A percentile compares a stretch with the other conserved stretches of the same genome.
Evolutionary conservation across 2,329 filamentous ascomycete species (phyloP).

Genomic region (Trichoderma koningii): DNA sequence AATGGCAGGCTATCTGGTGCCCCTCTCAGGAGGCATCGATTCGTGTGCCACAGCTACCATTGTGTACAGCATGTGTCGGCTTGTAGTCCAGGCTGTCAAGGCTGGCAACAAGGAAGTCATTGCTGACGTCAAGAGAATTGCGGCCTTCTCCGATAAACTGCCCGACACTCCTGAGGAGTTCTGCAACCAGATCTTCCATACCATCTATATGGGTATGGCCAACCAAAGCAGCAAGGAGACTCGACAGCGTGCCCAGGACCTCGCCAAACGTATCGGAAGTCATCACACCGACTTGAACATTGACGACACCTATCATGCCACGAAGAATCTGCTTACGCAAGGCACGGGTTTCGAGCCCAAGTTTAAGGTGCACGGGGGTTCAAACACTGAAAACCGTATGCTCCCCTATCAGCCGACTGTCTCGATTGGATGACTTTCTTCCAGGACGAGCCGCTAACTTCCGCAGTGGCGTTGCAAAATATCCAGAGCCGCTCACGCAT

Average conservation of each 20-base stretch:
- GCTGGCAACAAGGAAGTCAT: constrained; percentile 35
- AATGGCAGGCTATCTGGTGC: constrained; percentile 57
- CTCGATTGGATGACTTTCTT: background rate
- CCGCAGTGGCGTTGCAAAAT: constrained; percentile 59
- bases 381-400: constrained; percentile 9
- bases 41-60: constrained; percentile 49
- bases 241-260: constrained; percentile 58
- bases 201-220: constrained; percentile 54
- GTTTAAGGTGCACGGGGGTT: constrained; percentile 56
- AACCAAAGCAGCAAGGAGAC: constrained; percentile 69
- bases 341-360: constrained; percentile 58
- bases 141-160: constrained; percentile 25
- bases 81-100: constrained; percentile 56
- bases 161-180: constrained; percentile 47
- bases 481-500: constrained; percentile 66
- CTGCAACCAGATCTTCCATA: constrained; percentile 9
- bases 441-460: constrained; percentile 20
- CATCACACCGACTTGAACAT: constrained; percentile 76
- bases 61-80: constrained; percentile 53
- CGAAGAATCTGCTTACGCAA: constrained; percentile 34
- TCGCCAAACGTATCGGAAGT: constrained; percentile 64
- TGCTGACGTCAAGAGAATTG: constrained; percentile 34
- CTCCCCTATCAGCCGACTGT: background rate
- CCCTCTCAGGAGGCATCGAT: constrained; percentile 59
- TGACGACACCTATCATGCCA: constrained; percentile 46